These are phyloP conservation scores for Odontarrhena argentea DNA, from an alignment of 345 rosid species.

Conservation along the genomic window DNA sequence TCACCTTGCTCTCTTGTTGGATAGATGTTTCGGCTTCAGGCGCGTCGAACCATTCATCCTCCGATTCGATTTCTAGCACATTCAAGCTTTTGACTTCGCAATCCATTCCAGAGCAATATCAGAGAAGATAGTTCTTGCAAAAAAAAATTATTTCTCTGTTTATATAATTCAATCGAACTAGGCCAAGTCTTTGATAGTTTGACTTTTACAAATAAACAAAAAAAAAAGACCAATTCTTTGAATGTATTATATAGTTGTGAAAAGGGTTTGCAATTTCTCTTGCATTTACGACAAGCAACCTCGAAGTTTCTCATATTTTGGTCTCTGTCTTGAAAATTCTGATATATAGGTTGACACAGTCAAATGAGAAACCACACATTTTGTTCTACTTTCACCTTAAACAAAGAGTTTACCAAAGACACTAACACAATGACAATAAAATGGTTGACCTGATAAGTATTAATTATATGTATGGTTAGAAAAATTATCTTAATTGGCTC, in stretches of 20 bases:
- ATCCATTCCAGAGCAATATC: constrained; percentile 9
- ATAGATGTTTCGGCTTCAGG: constrained; percentile 1
- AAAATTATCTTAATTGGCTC: not conserved
- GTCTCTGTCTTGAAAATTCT: not conserved
- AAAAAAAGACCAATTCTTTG: not conserved
- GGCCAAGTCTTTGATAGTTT: not conserved
- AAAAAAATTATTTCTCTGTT: not conserved
- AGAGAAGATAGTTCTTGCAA: not conserved
- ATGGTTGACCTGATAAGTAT: not conserved
- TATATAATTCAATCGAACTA: constrained; percentile 13
- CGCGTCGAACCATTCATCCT: not conserved
- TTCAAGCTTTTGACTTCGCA: not conserved
- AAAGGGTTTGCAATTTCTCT: not conserved
- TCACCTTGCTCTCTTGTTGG: constrained; percentile 4
- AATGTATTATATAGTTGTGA: not conserved
- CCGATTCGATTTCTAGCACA: not conserved
- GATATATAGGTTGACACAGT: not conserved
- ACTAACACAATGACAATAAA: not conserved
- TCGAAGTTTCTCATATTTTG: not conserved
- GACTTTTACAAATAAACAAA: not conserved
- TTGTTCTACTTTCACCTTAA: constrained; percentile 7
- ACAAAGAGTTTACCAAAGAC: constrained; percentile 13
- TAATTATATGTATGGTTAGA: not conserved
- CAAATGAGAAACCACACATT: constrained; percentile 2
- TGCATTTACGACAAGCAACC: constrained; percentile 2